Evolutionary conservation across 768 basidiomycete species (phyloP).

Genomic region (Kwoniella botswanensis): DNA sequence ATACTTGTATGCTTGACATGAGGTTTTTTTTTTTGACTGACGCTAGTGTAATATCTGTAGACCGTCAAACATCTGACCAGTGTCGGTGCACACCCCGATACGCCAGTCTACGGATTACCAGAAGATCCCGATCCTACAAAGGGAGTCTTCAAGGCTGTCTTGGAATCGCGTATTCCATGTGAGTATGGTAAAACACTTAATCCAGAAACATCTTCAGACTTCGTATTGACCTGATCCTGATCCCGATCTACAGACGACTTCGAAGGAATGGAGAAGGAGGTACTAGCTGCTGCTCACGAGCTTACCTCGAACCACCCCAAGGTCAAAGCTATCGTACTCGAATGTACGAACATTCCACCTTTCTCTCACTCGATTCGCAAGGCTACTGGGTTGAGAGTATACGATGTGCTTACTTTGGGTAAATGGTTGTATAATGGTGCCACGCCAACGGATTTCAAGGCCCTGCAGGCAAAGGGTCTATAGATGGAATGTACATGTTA

Average conservation of each 20-base stretch:
- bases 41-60: constrained; percentile 5
- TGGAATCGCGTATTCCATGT: constrained; percentile 30
- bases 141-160: constrained; percentile 37
- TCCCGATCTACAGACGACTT: constrained; percentile 31
- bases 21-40: too few species aligned
- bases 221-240: not conserved
- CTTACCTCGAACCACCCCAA: constrained; percentile 25
- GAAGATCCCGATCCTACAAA: constrained; percentile 21
- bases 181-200: not conserved
- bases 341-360: constrained; percentile 48
- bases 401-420: constrained; percentile 35
- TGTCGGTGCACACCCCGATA: constrained; percentile 37
- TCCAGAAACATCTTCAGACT: not conserved
- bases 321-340: constrained; percentile 39
- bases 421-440: constrained; percentile 36
- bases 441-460: constrained; percentile 8
- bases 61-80: constrained; percentile 36
- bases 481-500: not conserved
- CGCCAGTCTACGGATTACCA: constrained; percentile 34
- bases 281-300: constrained; percentile 29
- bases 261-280: constrained; percentile 40
- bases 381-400: constrained; percentile 32
- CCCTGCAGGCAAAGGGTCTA: not conserved
- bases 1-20: not conserved
- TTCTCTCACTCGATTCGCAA: constrained; percentile 31